phyloP scores from a whole-genome alignment of 441 rosid species.

The Euphorbia schlechtendalii region DNA sequence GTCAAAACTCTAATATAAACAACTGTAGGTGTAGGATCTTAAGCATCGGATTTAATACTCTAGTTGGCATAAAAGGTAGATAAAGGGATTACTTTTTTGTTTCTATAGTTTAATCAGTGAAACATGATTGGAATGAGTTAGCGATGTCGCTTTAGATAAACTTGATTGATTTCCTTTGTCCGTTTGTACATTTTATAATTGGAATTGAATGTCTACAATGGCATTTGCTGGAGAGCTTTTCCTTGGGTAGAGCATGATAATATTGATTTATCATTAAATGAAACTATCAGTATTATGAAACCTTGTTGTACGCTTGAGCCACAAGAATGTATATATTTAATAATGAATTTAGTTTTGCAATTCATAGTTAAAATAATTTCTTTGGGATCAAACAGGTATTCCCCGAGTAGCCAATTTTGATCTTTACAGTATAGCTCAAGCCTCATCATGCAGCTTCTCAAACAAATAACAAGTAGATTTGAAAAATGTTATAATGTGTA shows the following conservation, averaged over 20 bases:
- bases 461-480: neutral
- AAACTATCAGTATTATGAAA: neutral
- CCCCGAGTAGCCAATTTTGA: slow-evolving; percentile 1
- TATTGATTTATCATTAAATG: neutral
- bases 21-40: neutral
- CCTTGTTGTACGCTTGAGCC: neutral
- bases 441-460: neutral
- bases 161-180: neutral
- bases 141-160: neutral
- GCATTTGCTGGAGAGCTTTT: neutral
- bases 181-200: neutral
- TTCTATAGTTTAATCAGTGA: neutral
- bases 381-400: neutral
- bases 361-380: neutral
- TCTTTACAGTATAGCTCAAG: neutral
- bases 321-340: neutral
- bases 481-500: neutral
- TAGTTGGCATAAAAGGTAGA: neutral
- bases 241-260: neutral
- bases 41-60: neutral
- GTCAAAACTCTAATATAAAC: neutral
- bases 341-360: neutral
- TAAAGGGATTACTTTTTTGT: neutral
- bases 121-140: neutral
- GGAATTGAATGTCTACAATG: neutral